Percentiles rank a stretch among this genome's conserved stretches.
Conservation (phyloP, 106 monocot genomes). For the Acanthochlamys bracteata region DNA sequence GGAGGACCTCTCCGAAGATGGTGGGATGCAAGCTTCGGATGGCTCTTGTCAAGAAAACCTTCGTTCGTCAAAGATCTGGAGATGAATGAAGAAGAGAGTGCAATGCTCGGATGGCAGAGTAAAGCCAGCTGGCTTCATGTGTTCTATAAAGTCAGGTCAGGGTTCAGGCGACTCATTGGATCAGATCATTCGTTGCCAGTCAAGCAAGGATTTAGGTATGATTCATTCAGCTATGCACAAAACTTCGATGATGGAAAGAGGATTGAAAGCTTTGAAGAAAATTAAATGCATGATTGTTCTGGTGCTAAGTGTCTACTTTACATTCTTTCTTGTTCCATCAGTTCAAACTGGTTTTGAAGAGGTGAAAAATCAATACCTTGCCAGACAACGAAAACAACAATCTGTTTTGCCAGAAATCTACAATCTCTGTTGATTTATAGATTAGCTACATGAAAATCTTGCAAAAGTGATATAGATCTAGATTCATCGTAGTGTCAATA, state of each 20-base stretch:
- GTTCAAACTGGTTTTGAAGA: too few relatives aligned
- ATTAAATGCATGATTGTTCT: background rate
- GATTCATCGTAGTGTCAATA: too few relatives aligned
- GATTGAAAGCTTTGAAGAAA: background rate
- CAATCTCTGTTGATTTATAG: too few relatives aligned
- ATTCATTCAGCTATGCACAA: slow-evolving; percentile 38
- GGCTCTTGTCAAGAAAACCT: slow-evolving; percentile 70
- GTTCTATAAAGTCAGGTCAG: slow-evolving; percentile 46
- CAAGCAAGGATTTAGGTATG: slow-evolving; percentile 31
- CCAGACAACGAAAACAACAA: too few relatives aligned
- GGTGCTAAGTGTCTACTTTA: too few relatives aligned
- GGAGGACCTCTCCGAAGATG: slow-evolving; percentile 50
- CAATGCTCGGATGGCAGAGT: slow-evolving; percentile 43
- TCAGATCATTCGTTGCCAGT: slow-evolving; percentile 23
- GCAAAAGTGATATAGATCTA: too few relatives aligned
- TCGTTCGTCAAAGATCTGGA: slow-evolving; percentile 56
- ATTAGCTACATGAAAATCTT: too few relatives aligned
- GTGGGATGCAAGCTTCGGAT: slow-evolving; percentile 62
- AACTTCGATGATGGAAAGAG: slow-evolving; percentile 41
- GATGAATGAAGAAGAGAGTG: slow-evolving; percentile 81
- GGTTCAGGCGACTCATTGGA: slow-evolving; percentile 37
- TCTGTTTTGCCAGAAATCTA: too few relatives aligned
- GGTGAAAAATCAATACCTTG: too few relatives aligned
- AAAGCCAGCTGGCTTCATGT: slow-evolving; percentile 63
- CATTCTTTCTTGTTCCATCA: too few relatives aligned